A percentile compares a stretch with the other conserved stretches of the same genome.
phyloP scores from a whole-genome alignment of 805 yeast species.

The Wickerhamomyces sydowiorum region DNA sequence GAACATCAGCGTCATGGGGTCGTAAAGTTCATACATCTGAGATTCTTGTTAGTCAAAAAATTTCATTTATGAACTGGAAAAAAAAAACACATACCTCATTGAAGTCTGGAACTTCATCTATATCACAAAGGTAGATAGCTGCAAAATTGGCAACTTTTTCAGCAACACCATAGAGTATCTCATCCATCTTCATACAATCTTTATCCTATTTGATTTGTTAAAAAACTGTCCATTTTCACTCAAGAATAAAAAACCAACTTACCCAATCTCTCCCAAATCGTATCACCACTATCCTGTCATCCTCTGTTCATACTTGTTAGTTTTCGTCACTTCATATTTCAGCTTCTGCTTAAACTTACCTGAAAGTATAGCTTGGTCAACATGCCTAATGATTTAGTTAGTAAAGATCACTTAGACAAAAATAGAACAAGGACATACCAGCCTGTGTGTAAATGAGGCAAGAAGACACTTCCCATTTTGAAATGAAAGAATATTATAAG shows the following conservation, averaged over 20 bases:
- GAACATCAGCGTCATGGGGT: conserved; percentile 90
- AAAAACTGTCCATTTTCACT: background rate
- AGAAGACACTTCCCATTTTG: conserved; percentile 2
- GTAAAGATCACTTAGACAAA: background rate
- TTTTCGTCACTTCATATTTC: conserved; percentile 1
- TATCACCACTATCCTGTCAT: conserved; percentile 79
- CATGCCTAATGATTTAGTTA: conserved; percentile 51
- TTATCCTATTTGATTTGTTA: conserved; percentile 32
- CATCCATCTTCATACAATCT: conserved; percentile 90
- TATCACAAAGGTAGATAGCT: conserved; percentile 82
- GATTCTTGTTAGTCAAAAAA: background rate
- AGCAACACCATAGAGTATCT: conserved; percentile 68
- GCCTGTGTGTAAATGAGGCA: conserved; percentile 2
- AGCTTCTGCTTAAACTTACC: conserved; percentile 10
- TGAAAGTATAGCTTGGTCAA: conserved; percentile 93
- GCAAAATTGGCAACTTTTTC: conserved; percentile 87
- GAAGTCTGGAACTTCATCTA: conserved; percentile 84
- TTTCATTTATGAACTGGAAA: background rate
- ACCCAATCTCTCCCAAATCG: conserved; percentile 76
- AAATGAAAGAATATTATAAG: too few species aligned
- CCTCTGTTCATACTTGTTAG: too few species aligned
- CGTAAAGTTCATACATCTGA: conserved; percentile 85
- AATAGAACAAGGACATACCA: background rate
- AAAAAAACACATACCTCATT: conserved; percentile 37
- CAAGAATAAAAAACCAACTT: conserved; percentile 1